Evolutionary conservation across 2,329 filamentous ascomycete species (phyloP), one percentile per base, ranked within the genome.

Genomic region (Ophiosphaerella herpotricha): DNA sequence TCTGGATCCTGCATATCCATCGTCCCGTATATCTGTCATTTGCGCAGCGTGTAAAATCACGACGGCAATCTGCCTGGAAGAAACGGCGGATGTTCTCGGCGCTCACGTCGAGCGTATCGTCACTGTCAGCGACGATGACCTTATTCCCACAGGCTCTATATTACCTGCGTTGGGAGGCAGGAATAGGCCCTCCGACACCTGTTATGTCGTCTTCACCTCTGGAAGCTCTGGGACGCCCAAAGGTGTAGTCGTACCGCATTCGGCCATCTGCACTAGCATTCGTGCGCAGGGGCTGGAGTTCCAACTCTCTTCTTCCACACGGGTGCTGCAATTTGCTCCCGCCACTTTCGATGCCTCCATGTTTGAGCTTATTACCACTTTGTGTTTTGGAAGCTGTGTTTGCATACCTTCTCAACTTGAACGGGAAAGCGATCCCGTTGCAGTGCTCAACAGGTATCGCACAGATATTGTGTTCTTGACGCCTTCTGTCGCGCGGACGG

Each of bases 161-260:
- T 8, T 18, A 16, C n/a, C n/a, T 7, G 36, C 7, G 14, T 3
- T 23, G n/a, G 9, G 9, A 12, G n/a, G n/a, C 11, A n/a, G 33
- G 13, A 12, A 12, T 12, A 7, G 9, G 7, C 36, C 36, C n/a
- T 18, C 14, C n/a, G 14, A 23, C 7, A 18, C 18, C 9, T 18
- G n/a, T 4, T 38, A 38, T 23, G 74, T 85, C 4, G 78, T 87
- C 7, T 82, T 86, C 51, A 80, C 78, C 0, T 75, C 74, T 24
- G 54, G 58, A 7, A 58, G 73, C 21, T 50, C 43, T 23, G 37
- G 41, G 44, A 77, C 75, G 39, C 80, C 81, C 0, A 82, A 82
- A 46, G 84, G 82, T 2, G 80, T 84, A 14, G 81, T 84, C 31
- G 81, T 86, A 3, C 35, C 39, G 11, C 48, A 52, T 11, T 12